phyloP scores from a whole-genome alignment of 2,329 filamentous ascomycete genomes.

The Talaromyces piceae region DNA sequence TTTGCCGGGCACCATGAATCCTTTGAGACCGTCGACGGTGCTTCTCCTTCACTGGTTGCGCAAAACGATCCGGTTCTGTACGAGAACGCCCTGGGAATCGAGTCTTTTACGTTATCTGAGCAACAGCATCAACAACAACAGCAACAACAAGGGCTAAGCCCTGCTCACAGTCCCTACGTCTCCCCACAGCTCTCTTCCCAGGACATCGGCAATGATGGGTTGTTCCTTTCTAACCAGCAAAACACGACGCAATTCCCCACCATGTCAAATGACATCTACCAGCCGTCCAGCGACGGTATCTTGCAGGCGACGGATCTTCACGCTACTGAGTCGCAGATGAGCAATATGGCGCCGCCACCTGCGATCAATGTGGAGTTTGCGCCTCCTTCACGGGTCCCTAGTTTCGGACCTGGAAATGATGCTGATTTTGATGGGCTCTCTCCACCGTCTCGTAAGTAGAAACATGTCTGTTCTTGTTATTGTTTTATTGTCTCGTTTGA shows the following conservation, averaged over 20 bases:
- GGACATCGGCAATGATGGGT: conserved; percentile 44
- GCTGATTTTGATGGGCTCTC: conserved; percentile 70
- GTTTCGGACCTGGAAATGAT: conserved; percentile 60
- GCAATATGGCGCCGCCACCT: conserved; percentile 84
- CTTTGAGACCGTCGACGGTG: conserved; percentile 66
- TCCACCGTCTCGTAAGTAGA: conserved; percentile 58
- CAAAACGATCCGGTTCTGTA: conserved; percentile 65
- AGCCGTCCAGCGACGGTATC: conserved; percentile 34
- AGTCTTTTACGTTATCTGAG: conserved; percentile 73
- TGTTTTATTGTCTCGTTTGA: not conserved
- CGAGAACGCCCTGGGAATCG: conserved; percentile 69
- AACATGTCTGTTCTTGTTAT: not conserved
- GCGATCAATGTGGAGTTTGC: conserved; percentile 93
- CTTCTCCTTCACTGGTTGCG: conserved; percentile 72
- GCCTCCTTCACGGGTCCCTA: conserved; percentile 60
- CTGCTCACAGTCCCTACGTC: conserved; percentile 64
- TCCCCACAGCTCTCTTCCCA: conserved; percentile 70
- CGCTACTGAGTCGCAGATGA: conserved; percentile 56
- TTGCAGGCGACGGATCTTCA: conserved; percentile 38
- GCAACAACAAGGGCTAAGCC: conserved; percentile 44
- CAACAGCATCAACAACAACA: conserved; percentile 40
- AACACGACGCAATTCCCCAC: conserved; percentile 44
- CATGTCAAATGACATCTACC: conserved; percentile 45
- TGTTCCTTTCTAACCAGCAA: conserved; percentile 40
- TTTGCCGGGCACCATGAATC: conserved; percentile 69